Conservation (phyloP, 306 rosid species). For the Trifolium dubium region DNA sequence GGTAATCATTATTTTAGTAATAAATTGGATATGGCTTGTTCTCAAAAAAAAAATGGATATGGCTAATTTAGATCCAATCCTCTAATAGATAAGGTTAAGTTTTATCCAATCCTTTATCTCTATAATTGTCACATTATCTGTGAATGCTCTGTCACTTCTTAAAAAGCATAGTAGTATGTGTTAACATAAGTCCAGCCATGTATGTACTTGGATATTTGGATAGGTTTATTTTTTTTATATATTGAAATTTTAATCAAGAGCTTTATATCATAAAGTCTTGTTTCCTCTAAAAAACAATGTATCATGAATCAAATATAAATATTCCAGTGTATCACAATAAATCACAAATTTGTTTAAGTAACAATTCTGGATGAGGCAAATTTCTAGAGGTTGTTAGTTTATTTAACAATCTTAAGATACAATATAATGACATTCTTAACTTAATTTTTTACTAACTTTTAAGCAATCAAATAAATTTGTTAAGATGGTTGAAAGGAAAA, state of each 20-base stretch:
- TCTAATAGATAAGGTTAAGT: slow-evolving; percentile 34
- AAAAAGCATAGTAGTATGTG: not conserved
- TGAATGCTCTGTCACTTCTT: slow-evolving; percentile 10
- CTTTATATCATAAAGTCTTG: too few relatives aligned
- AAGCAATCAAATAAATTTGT: not conserved
- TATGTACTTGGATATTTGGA: not conserved
- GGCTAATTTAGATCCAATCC: slow-evolving; percentile 26
- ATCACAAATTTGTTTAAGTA: too few relatives aligned
- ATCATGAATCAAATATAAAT: too few relatives aligned
- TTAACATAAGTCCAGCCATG: slow-evolving; percentile 3
- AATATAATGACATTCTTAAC: too few relatives aligned
- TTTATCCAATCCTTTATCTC: slow-evolving; percentile 32
- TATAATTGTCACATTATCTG: slow-evolving; percentile 3
- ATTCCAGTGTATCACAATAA: too few relatives aligned
- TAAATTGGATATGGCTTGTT: slow-evolving; percentile 10
- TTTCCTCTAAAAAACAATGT: too few relatives aligned
- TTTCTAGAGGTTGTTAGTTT: too few relatives aligned
- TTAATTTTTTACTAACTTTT: too few relatives aligned
- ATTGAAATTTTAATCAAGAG: not conserved
- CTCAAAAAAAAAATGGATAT: too few relatives aligned
- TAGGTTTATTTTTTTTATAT: not conserved
- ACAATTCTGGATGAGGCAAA: too few relatives aligned
- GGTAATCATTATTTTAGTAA: slow-evolving; percentile 29
- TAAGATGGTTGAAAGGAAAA: not conserved
- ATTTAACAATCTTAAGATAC: too few relatives aligned